Base-by-base conservation (phyloP, 441 rosid genomes). In the Pelargonium cotyledonis region DNA sequence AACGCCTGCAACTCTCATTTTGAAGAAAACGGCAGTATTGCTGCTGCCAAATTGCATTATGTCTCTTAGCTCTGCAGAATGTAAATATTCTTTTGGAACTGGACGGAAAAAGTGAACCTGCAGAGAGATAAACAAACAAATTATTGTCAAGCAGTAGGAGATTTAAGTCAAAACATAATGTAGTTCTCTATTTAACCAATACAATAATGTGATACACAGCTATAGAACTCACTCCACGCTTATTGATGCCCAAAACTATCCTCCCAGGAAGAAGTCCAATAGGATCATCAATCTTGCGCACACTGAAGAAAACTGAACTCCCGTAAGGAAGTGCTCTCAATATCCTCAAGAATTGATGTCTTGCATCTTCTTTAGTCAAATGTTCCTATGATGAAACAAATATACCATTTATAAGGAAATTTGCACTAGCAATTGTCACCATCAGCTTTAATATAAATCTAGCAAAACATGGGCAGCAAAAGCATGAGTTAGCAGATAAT, bases 21-120 rank as follows among this genome's bases (percentile, higher is more conserved):
- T 90, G 80, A 92, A 95, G 81, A 92, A 95, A 63, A 95, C 98
- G 66, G 99, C 99, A 70, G 95, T 89, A 73, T 95, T 92, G 87
- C 98, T 95, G 67, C 99, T 95, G 43, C 99, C 99, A 81, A 95
- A 95, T 79, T 90, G 98, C 98, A 95, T 95, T 79, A 95, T 95
- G 80, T 95, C 99, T 78, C 99, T 84, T 69, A 95, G 71, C 80
- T 95, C 98, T 5, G 99, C 96, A 21, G 99, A 95, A 83, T 95
- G 99, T 72, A 95, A 72, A 79, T 95, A 92, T 75, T 95, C 98
- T 75, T 92, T 95, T 8, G 98, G 98, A 80, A 95, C 98, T 4
- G 99, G 98, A 41, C 98, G 96, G 66, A 95, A 95, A 80, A 95
- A 95, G 73, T 95, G 98, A 67, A 95, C 97, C 98, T 92, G 53